A percentile compares a stretch with the other conserved stretches of the same genome.
These are phyloP conservation scores for Trypanosoma theileri DNA, from an alignment of 208 protist genomes.

Conservation along the genomic window DNA sequence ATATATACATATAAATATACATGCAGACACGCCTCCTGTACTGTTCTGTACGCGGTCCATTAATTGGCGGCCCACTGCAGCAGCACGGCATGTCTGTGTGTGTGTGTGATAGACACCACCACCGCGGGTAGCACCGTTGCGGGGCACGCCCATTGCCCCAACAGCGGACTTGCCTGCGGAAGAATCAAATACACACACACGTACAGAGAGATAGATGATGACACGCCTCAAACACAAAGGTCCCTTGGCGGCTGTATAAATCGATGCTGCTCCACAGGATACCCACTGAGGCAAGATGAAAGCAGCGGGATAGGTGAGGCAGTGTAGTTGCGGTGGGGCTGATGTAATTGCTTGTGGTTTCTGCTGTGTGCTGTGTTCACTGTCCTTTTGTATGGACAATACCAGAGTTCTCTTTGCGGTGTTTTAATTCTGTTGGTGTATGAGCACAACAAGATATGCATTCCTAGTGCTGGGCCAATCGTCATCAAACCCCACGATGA, in stretches of 20 bases:
- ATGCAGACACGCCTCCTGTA: conserved; percentile 1
- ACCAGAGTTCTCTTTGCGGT: too few species aligned
- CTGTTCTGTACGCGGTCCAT: conserved; percentile 15
- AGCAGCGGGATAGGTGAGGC: neutral
- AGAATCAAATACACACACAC: conserved; percentile 24
- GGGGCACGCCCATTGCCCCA: conserved; percentile 24
- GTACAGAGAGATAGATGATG: conserved; percentile 6
- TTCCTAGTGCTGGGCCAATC: too few species aligned
- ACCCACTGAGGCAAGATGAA: conserved; percentile 34
- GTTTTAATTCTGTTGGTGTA: too few species aligned
- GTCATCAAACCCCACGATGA: too few species aligned
- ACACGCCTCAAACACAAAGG: conserved; percentile 26
- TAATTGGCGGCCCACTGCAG: neutral
- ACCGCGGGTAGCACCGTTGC: conserved; percentile 27
- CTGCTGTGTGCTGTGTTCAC: too few species aligned
- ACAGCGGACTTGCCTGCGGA: conserved; percentile 32
- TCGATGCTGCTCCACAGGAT: conserved; percentile 38
- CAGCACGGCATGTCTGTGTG: neutral
- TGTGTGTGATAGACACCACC: neutral
- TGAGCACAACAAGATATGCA: too few species aligned
- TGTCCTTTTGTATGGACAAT: too few species aligned
- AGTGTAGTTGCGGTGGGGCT: too few species aligned
- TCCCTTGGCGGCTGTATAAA: conserved; percentile 39
- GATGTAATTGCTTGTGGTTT: too few species aligned
- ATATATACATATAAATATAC: neutral